A percentile compares a stretch with the other conserved stretches of the same genome.
Evolutionary conservation across 257 asterid genomes (phyloP).

Genomic region (Solanum virginianum): DNA sequence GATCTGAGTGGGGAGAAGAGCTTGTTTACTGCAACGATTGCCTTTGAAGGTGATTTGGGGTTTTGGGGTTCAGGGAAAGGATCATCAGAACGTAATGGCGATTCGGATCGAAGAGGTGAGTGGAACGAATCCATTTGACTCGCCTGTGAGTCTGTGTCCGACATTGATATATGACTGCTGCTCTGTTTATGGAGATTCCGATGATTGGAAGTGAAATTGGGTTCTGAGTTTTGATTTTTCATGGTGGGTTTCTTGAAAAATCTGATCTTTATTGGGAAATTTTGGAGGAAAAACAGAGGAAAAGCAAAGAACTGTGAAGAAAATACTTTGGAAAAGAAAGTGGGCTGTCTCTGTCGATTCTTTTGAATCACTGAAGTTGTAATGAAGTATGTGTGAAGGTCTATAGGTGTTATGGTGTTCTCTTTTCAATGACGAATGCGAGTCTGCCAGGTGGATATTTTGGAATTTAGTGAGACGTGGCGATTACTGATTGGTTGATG

Average conservation of each 20-base stretch:
- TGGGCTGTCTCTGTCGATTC: not conserved
- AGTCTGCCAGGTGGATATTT: not conserved
- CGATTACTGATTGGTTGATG: not conserved
- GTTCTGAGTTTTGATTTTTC: slow-evolving; percentile 4
- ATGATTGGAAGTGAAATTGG: not conserved
- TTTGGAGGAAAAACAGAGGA: not conserved
- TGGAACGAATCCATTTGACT: slow-evolving; percentile 67
- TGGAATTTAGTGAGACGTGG: not conserved
- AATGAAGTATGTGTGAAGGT: not conserved
- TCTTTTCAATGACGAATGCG: not conserved
- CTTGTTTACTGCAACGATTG: slow-evolving; percentile 37
- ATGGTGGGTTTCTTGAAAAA: not conserved
- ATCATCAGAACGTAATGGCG: slow-evolving; percentile 68
- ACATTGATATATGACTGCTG: slow-evolving; percentile 65
- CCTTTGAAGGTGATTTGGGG: slow-evolving; percentile 16
- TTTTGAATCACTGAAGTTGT: not conserved
- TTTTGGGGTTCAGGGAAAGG: slow-evolving; percentile 19
- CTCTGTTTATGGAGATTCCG: slow-evolving; percentile 21
- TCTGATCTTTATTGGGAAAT: not conserved
- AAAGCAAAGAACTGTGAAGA: not conserved
- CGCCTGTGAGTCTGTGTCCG: slow-evolving; percentile 70
- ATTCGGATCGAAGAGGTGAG: slow-evolving; percentile 66
- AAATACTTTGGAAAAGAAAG: slow-evolving; percentile 7
- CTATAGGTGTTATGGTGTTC: not conserved
- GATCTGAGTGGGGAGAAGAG: slow-evolving; percentile 40